A percentile compares a stretch with the other conserved stretches of the same genome.
Conservation (phyloP, 495 filamentous ascomycete species). For the Xylaria palmicola region DNA sequence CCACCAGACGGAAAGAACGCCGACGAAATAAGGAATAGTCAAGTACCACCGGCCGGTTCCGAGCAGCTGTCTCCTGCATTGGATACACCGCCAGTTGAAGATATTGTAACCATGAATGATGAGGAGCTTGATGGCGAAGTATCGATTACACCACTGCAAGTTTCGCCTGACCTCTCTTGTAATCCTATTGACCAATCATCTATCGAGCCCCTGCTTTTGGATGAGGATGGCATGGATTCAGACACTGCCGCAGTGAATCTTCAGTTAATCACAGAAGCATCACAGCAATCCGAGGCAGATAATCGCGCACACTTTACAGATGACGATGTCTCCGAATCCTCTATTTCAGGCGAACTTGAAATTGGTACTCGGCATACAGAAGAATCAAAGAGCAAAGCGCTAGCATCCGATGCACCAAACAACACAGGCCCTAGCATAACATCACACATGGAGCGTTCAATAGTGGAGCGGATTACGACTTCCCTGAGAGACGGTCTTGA, state of each 20-base stretch:
- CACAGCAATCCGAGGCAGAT: slow-evolving; percentile 27
- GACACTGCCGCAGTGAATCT: slow-evolving; percentile 32
- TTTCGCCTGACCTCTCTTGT: slow-evolving; percentile 3
- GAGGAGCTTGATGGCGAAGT: not conserved
- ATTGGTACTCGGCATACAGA: slow-evolving; percentile 1
- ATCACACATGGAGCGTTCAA: slow-evolving; percentile 9
- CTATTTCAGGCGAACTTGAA: slow-evolving; percentile 2
- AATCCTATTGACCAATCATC: not conserved
- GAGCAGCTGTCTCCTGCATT: not conserved
- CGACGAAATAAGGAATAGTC: slow-evolving; percentile 20
- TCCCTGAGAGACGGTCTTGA: slow-evolving; percentile 52
- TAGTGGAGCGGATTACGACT: slow-evolving; percentile 42
- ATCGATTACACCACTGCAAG: not conserved
- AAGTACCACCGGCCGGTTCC: not conserved
- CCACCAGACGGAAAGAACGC: slow-evolving; percentile 9
- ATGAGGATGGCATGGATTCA: slow-evolving; percentile 17
- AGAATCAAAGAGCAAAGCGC: slow-evolving; percentile 11
- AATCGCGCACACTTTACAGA: slow-evolving; percentile 3
- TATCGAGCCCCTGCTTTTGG: not conserved
- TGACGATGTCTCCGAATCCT: not conserved
- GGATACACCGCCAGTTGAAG: not conserved
- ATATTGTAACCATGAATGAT: slow-evolving; percentile 11
- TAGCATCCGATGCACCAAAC: not conserved
- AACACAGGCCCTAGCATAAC: not conserved
- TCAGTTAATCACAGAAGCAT: slow-evolving; percentile 31